Evolutionary conservation across 495 filamentous ascomycete species (phyloP), one percentile per base, ranked within the genome.

Genomic region (Baudoinia panamericana): DNA sequence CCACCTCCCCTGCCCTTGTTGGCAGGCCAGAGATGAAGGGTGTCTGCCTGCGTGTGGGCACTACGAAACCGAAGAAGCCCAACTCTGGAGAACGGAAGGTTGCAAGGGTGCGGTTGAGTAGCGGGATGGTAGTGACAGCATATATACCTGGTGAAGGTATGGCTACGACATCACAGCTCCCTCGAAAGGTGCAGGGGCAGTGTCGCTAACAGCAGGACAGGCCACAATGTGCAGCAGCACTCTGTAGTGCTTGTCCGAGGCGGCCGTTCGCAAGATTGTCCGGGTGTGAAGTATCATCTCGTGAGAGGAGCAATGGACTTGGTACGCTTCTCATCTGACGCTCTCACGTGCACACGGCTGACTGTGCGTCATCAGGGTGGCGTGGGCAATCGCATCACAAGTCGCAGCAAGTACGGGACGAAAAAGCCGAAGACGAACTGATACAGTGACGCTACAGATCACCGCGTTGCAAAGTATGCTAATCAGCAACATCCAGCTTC

Each of bases 161-260:
- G 55, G 44, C 17, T 4, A 28, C 22, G 13, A 17, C n/a, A n/a
- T n/a, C n/a, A n/a, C n/a, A n/a, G n/a, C n/a, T n/a, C n/a, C n/a
- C n/a, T n/a, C n/a, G n/a, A n/a, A n/a, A n/a, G n/a, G n/a, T n/a
- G n/a, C n/a, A n/a, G n/a, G n/a, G n/a, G n/a, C n/a, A n/a, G n/a
- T 16, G 9, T 41, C 2, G 15, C 28, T 24, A 25, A 25, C 39
- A 16, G 20, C n/a, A n/a, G 13, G 11, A 17, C 55, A 79, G 77
- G 90, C 23, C 90, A 97, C 66, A 97, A 96, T 67, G 84, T 94
- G 48, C 88, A 94, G 69, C 90, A 96, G 72, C 90, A 99, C 69
- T 85, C 80, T 56, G 90, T 97, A 23, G 90, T 97, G 36, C 66
- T 95, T 45, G 86, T 96, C 10, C 70, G 90, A 43, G 90, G 90